phyloP scores from a whole-genome alignment of 768 basidiomycete genomes.

The Lenzites betulinus region DNA sequence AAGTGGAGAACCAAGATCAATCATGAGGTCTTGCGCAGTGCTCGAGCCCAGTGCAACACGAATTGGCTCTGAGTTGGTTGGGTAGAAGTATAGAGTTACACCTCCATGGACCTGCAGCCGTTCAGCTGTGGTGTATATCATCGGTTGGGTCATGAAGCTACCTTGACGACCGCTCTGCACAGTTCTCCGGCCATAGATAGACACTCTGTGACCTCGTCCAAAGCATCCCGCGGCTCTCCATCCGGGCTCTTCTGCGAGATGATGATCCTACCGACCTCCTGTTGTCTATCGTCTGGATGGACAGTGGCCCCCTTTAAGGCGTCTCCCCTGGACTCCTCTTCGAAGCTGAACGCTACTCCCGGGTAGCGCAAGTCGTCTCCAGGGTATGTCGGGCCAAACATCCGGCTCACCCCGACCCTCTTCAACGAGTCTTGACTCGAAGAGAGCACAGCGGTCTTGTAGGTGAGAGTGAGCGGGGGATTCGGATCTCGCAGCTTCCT shows the following conservation, averaged over 20 bases:
- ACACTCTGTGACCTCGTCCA: conserved; percentile 71
- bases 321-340: conserved; percentile 63
- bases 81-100: conserved; percentile 68
- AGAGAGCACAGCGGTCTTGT: conserved; percentile 65
- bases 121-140: neutral
- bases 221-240: conserved; percentile 59
- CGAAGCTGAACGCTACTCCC: conserved; percentile 82
- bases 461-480: conserved; percentile 68
- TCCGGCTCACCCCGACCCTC: conserved; percentile 64
- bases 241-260: conserved; percentile 68
- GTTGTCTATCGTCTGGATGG: conserved; percentile 61
- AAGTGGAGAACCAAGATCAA: conserved; percentile 79
- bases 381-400: conserved; percentile 84
- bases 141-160: conserved; percentile 26
- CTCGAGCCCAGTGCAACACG: conserved; percentile 71
- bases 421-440: conserved; percentile 61
- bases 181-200: conserved; percentile 74
- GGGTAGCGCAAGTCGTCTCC: conserved; percentile 79
- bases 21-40: conserved; percentile 77
- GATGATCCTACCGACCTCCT: conserved; percentile 77
- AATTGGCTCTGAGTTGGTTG: conserved; percentile 50
- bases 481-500: conserved; percentile 65
- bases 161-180: conserved; percentile 67
- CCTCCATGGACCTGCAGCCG: conserved; percentile 66
- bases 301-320: conserved; percentile 45